Conservation (phyloP, 352 stramenopile genomes). For the Pythium sp. region DNA sequence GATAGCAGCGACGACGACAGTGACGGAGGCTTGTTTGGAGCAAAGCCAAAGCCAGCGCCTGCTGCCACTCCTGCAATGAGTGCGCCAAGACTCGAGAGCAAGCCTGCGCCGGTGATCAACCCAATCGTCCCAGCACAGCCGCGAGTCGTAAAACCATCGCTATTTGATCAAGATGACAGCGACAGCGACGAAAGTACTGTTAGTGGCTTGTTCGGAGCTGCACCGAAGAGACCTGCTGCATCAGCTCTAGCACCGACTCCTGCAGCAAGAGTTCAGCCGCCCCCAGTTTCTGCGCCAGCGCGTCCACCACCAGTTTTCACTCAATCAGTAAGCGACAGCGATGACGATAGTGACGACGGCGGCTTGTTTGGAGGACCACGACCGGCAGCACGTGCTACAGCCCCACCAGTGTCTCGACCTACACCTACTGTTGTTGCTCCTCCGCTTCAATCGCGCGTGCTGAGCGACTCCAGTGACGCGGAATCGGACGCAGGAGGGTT, state of each 20-base stretch:
- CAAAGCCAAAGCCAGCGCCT: background rate
- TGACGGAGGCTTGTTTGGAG: background rate
- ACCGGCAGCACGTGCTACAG: slow-evolving; percentile 9
- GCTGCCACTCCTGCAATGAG: background rate
- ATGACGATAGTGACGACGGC: slow-evolving; percentile 35
- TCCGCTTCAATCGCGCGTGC: slow-evolving; percentile 25
- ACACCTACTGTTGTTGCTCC: slow-evolving; percentile 12
- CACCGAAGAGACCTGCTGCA: background rate
- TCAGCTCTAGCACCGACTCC: background rate
- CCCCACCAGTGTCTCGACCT: slow-evolving; percentile 11
- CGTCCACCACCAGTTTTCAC: slow-evolving; percentile 25
- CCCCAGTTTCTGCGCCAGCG: slow-evolving; percentile 8
- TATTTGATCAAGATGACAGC: background rate
- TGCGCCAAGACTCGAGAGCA: background rate
- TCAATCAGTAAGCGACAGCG: slow-evolving; percentile 25
- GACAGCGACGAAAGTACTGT: slow-evolving; percentile 22
- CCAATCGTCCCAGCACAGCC: background rate
- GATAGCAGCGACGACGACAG: background rate
- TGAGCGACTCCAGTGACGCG: slow-evolving; percentile 55
- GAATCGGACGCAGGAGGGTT: slow-evolving; percentile 57
- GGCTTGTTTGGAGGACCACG: slow-evolving; percentile 39
- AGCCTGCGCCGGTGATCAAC: background rate
- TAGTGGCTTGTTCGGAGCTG: slow-evolving; percentile 36
- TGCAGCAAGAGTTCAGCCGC: background rate
- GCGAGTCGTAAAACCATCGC: background rate